Evolutionary conservation across 495 filamentous ascomycete species (phyloP), one percentile per base, ranked within the genome.

Genomic region (Elasticomyces elasticus): DNA sequence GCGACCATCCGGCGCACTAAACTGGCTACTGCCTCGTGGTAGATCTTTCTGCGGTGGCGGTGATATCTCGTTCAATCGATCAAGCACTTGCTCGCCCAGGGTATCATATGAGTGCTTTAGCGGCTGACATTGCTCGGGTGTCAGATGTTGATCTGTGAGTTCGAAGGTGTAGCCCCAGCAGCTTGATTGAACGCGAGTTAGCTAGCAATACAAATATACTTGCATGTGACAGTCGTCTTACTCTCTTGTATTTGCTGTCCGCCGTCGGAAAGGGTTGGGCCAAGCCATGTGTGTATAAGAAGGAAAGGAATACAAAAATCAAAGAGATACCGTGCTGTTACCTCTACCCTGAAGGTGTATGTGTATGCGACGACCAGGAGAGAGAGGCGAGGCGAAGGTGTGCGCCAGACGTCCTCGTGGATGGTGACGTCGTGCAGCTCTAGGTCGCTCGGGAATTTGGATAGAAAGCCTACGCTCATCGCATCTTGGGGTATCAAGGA

Each of bases 121-220:
- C 1, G 76, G 74, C n/a, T 73, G 60, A n/a, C 81, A 62, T 62
- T 87, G 66, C 51, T 83, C 74, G n/a, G 68, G 52, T 10, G 78
- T 82, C 15, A 77, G 66, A 64, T 94, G 87, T 0, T 80, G 65
- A 1, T 75, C 65, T 0, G 85, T 85, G 75, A 84, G 83, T 46
- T 81, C 73, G 63, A 91, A 90, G 5, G 74, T 75, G 59, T 86
- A 76, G 5, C 78, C 85, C 81, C 82, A 91, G 52, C 67, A 71
- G 40, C 69, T 75, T 31, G 60, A n/a, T n/a, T 56, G 45, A 17
- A 25, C 43, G 54, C 11, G 24, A 12, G 41, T 26, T 3, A 33
- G 42, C 17, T 28, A 24, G 27, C 33, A 38, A 13, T n/a, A n/a
- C 17, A 13, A 31, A 28, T 23, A 22, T 25, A 55, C 26, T 31